These are phyloP conservation scores for Trichophyton benhamiae DNA, from an alignment of 2,329 filamentous ascomycete species.

Conservation along the genomic window DNA sequence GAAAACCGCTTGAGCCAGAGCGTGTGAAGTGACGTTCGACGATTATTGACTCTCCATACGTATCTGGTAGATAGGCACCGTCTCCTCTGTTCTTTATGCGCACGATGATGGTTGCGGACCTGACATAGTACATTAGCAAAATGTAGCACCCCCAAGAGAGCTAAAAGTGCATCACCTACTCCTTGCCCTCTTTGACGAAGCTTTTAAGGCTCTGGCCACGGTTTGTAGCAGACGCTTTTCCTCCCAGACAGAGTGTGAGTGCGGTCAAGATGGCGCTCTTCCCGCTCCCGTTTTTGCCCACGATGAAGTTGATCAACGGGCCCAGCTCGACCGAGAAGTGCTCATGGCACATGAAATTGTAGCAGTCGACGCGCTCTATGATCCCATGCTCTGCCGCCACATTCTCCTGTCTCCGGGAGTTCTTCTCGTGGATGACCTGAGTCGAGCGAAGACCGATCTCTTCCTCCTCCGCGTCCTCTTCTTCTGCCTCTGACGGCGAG, in stretches of 20 bases:
- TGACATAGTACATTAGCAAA: conserved; percentile 15
- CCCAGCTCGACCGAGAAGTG: conserved; percentile 74
- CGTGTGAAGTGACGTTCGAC: conserved; percentile 83
- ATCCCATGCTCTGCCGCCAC: conserved; percentile 70
- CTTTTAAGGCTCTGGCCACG: conserved; percentile 78
- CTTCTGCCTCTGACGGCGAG: conserved; percentile 8
- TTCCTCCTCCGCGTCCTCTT: conserved; percentile 21
- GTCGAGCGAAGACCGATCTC: conserved; percentile 49
- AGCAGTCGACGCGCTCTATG: conserved; percentile 72
- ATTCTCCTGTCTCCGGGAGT: conserved; percentile 50
- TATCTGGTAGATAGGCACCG: conserved; percentile 67
- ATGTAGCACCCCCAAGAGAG: background rate
- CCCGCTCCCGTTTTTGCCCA: conserved; percentile 92
- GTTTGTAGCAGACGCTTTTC: conserved; percentile 85
- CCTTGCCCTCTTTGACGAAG: conserved; percentile 79
- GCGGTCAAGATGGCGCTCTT: conserved; percentile 94
- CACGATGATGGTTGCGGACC: conserved; percentile 55
- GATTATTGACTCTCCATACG: conserved; percentile 73
- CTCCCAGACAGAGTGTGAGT: conserved; percentile 85
- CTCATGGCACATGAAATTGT: conserved; percentile 94
- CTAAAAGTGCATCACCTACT: conserved; percentile 39
- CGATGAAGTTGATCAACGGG: conserved; percentile 93
- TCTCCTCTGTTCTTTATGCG: conserved; percentile 82
- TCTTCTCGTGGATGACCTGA: conserved; percentile 46
- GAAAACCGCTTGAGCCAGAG: conserved; percentile 67